Evolutionary conservation across 352 stramenopile genomes (phyloP).

Genomic region (Pythium dissotocum): DNA sequence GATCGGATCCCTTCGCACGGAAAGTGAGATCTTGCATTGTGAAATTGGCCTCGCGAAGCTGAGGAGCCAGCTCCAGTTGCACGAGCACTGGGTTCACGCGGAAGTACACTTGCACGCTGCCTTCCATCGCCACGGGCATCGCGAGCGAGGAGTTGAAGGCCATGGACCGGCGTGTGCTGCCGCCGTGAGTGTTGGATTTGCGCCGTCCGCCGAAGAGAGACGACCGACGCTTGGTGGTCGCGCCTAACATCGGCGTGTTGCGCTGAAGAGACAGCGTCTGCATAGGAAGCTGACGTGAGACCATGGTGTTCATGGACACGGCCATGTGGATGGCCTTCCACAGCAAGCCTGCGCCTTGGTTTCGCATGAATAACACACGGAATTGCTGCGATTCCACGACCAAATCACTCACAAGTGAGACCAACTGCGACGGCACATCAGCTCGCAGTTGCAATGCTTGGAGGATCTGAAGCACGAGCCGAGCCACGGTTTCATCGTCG

Average conservation of each 20-base stretch:
- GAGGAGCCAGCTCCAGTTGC: constrained; percentile 31
- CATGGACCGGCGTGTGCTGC: constrained; percentile 27
- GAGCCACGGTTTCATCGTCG: constrained; percentile 41
- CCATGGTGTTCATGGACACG: constrained; percentile 5
- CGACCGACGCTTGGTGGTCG: constrained; percentile 28
- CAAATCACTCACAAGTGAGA: constrained; percentile 48
- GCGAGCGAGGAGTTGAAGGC: constrained; percentile 36
- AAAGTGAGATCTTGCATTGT: no score
- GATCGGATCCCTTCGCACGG: constrained; percentile 10
- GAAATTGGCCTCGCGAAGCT: constrained; percentile 31
- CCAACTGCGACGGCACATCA: constrained; percentile 36
- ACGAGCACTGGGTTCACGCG: constrained; percentile 36
- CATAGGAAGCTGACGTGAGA: constrained; percentile 7
- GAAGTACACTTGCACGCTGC: constrained; percentile 32
- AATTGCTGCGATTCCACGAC: constrained; percentile 37
- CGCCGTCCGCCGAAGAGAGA: constrained; percentile 39
- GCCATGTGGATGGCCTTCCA: constrained; percentile 52
- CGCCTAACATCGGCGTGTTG: constrained; percentile 5
- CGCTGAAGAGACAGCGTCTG: constrained; percentile 9
- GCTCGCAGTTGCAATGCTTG: constrained; percentile 44
- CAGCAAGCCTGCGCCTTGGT: constrained; percentile 38
- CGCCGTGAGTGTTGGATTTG: constrained; percentile 18
- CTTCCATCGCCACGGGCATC: constrained; percentile 27
- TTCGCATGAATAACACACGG: constrained; percentile 42
- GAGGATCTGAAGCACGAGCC: constrained; percentile 47